Percentiles rank a stretch among this genome's conserved stretches.
Conservation (phyloP, 768 basidiomycete species). For the Tephrocybe sp. region DNA sequence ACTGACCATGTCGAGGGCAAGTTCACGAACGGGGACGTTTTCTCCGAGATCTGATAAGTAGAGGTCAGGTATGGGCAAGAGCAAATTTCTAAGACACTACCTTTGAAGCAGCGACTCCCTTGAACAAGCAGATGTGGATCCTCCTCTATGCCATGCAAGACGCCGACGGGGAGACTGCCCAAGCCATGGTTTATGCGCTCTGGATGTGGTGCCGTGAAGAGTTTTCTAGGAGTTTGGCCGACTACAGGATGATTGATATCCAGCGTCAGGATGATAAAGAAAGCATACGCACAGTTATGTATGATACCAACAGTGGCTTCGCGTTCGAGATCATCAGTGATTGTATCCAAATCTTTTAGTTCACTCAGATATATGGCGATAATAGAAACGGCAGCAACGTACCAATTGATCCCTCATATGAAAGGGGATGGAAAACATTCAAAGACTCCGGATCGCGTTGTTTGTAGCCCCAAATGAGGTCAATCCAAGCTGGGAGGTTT, state of each 20-base stretch:
- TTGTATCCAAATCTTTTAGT: constrained; percentile 74
- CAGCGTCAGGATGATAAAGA: neutral
- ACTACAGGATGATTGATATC: constrained; percentile 44
- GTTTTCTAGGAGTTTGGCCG: constrained; percentile 87
- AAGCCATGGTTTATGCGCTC: constrained; percentile 67
- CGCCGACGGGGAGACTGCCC: constrained; percentile 69
- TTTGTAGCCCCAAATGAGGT: constrained; percentile 88
- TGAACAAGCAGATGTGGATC: constrained; percentile 70
- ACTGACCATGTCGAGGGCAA: constrained; percentile 56
- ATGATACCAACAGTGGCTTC: constrained; percentile 95
- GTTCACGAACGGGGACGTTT: constrained; percentile 41
- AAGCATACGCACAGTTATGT: constrained; percentile 72
- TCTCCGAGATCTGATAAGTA: constrained; percentile 46
- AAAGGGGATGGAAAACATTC: constrained; percentile 91
- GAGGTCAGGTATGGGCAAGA: neutral
- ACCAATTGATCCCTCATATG: constrained; percentile 90
- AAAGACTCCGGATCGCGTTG: constrained; percentile 74
- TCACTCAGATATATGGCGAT: neutral
- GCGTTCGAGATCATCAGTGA: constrained; percentile 81
- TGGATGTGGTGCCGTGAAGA: constrained; percentile 79
- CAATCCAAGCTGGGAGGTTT: constrained; percentile 86
- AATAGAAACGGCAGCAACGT: constrained; percentile 6
- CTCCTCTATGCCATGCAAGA: constrained; percentile 77
- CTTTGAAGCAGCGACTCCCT: constrained; percentile 51
- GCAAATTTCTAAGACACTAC: constrained; percentile 28